These are phyloP conservation scores for Fusarium nelsonii DNA, from an alignment of 2,329 filamentous ascomycete species.

Conservation along the genomic window DNA sequence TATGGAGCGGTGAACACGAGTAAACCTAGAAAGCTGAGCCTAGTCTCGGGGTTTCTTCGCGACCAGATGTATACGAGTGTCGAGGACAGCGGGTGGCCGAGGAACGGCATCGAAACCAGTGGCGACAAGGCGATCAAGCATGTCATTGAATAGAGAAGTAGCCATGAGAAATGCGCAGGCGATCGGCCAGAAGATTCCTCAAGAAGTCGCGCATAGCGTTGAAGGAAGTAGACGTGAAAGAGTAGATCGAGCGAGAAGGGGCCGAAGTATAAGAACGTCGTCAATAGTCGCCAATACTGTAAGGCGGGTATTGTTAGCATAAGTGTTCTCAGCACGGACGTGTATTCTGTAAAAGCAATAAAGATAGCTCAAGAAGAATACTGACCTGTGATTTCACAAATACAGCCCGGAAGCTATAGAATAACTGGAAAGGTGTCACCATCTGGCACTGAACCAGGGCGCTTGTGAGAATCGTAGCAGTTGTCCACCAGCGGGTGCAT, in stretches of 20 bases:
- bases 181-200: constrained; percentile 95
- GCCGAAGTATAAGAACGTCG: constrained; percentile 97
- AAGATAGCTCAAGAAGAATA: not conserved
- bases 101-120: constrained; percentile 89
- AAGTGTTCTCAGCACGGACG: not conserved
- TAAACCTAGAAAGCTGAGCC: constrained; percentile 88
- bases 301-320: constrained; percentile 30
- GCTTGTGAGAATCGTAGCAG: constrained; percentile 87
- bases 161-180: constrained; percentile 94
- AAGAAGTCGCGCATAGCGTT: constrained; percentile 93
- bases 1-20: constrained; percentile 94
- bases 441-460: constrained; percentile 93
- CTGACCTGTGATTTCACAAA: constrained; percentile 91
- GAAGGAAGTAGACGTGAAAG: constrained; percentile 98
- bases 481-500: constrained; percentile 97
- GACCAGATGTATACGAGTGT: constrained; percentile 99
- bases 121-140: constrained; percentile 86
- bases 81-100: constrained; percentile 92
- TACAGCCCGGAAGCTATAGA: constrained; percentile 94
- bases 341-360: not conserved
- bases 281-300: constrained; percentile 96
- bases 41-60: constrained; percentile 89
- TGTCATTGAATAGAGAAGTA: constrained; percentile 85
- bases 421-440: constrained; percentile 92
- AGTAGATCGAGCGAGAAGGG: constrained; percentile 93